Evolutionary conservation across 1,284 basidiomycete species (phyloP).

Genomic region (Sanghuangporus weigelae): DNA sequence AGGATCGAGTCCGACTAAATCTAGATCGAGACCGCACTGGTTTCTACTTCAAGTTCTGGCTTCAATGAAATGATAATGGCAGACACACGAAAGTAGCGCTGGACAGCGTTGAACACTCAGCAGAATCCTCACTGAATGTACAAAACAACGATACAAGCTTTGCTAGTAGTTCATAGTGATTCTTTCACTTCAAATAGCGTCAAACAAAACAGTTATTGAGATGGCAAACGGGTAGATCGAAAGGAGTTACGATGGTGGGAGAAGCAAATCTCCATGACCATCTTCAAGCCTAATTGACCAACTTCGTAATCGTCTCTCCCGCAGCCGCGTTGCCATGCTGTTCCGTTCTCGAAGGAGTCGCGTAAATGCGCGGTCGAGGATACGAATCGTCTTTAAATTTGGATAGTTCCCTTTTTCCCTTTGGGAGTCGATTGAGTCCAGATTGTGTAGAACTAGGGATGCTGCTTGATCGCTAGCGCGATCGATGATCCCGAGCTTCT

Average conservation of each 20-base stretch:
- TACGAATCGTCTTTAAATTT: not conserved
- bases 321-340: not conserved
- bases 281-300: conserved; percentile 1
- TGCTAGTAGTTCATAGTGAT: no score
- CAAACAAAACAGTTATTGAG: no score
- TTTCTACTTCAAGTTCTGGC: no score
- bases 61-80: no score
- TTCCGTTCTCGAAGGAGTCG: not conserved
- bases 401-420: not conserved
- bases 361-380: not conserved
- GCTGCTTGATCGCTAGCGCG: not conserved
- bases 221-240: no score
- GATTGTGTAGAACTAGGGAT: not conserved
- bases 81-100: no score
- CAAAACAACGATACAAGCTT: no score
- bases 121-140: no score
- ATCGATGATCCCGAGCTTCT: not conserved
- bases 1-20: no score
- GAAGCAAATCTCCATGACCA: not conserved
- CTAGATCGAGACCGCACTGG: no score
- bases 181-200: no score
- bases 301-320: not conserved
- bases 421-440: not conserved
- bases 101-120: no score
- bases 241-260: not conserved